Base-by-base conservation (phyloP, 1,284 basidiomycete species). In the Ustilago trichophora region DNA sequence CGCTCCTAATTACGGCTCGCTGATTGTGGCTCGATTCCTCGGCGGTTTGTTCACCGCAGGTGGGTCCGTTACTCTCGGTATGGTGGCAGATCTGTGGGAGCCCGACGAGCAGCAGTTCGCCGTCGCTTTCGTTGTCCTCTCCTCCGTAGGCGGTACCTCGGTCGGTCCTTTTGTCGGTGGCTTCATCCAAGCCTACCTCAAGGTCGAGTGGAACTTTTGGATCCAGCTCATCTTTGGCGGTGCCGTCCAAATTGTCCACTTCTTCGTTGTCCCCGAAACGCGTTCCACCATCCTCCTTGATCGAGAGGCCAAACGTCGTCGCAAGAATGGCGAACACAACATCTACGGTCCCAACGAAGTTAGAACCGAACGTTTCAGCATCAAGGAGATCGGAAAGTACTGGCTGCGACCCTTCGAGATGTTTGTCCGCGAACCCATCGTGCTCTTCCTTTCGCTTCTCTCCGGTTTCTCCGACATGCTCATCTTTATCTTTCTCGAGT, bases 401-500 rank as follows among this genome's bases (percentile, higher is more conserved):
- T 83, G 82, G 82, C 38, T 67, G 0, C 68, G 83, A 29, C 83
- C 83, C 9, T 82, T 82, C 64, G 62, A 78, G 56, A 80, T 82
- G 80, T 77, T 81, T 34, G 60, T 71, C 11, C 71, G 73, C 7
- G 83, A 84, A 55, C 83, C 84, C 0, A 84, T 84, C 68, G 83
- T 84, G 13, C 75, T 83, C 8, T 82, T 62, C 54, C 73, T 82
- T 10, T 83, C 82, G 24, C 77, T 83, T 12, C 73, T 84, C 10
- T 82, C 80, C 19, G 83, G 83, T 41, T 84, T 84, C 77, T 78
- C 76, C 27, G 78, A 80, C 57, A 77, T 74, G 35, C 69, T 81
- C 36, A 83, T 84, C 66, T 84, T 84, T 62, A 83, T 81, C 38
- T 84, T 83, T 71, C 56, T 83, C 36, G 80, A 84, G 60, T 78